Evolutionary conservation across 2,329 filamentous ascomycete species (phyloP), one percentile per base, ranked within the genome.

Genomic region (Helotiales sp.): DNA sequence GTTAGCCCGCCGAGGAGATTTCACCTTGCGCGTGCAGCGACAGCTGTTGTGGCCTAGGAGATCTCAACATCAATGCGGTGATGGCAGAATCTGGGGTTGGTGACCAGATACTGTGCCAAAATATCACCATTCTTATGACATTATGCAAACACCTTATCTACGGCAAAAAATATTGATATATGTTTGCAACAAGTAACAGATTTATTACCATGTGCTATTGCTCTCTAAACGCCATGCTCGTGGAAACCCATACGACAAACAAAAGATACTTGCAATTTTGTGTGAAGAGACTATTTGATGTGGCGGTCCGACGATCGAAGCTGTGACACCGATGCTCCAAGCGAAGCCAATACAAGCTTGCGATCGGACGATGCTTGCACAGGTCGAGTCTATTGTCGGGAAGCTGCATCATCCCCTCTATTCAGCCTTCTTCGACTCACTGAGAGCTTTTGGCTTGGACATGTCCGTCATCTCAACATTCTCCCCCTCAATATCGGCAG

Each of bases 401-500:
- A 62, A 33, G 50, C 47, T 62, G 62, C 65, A 66, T 56, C 1
- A 29, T 25, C 34, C 36, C 8, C 47, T 47, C 51, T 62, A 68
- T 49, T 62, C 56, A 29, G 46, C 53, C 38, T 64, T 68, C 48
- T 65, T 63, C 34, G 40, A 24, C n/a, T 38, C 54, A n/a, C 59
- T 58, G 57, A 49, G 52, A 22, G 58, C 49, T 48, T 56, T 55
- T 17, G 60, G 60, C 8, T 42, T 51, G 25, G 58, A 52, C 56
- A 67, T 57, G 52, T 67, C 63, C 17, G 66, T 69, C 67, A 69
- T 70, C 7, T 33, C 53, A 2, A 61, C 64, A 46, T 67, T 65
- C 52, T 67, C 68, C 25, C 56, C 58, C 54, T 96, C 91, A 58
- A 96, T 83, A 72, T 96, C 92, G 17, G 91, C 90, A 38, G 93